Base-by-base conservation (phyloP, 2,329 filamentous ascomycete genomes). In the Coleophoma eucalyptorum region DNA sequence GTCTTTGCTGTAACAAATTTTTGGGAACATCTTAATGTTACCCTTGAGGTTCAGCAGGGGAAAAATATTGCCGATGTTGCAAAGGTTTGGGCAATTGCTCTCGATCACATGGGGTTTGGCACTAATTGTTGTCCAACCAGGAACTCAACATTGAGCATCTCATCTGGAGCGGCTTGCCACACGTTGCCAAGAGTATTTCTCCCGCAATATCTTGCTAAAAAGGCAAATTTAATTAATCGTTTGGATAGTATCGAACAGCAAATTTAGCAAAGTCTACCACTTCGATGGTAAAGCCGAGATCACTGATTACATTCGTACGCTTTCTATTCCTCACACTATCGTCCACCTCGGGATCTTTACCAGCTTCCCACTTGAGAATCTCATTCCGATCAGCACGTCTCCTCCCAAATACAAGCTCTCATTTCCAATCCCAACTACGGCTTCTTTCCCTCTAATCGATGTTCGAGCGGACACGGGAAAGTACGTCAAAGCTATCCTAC, bases 281-380 rank as follows among this genome's bases (percentile, higher is more conserved):
- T 72, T 54, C 46, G 13, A 31, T 15, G 65, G 64, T 45, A 73
- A 73, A 58, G 52, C 59, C 2, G 55, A 46, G 0, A 62, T 69
- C 21, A 69, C 72, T 40, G 59, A 65, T 16, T 61, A 63, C 12
- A 63, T 65, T 18, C 47, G 61, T 33, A 48, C 50, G 10, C 45
- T 63, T 18, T 67, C 66, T 0, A 62, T 80, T 6, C 69, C 71
- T 5, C 69, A 68, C 33, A 69, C 77, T 0, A 79, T 77, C 60
- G 69, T 75, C 52, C 64, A 69, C 2, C 71, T 74, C 0, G 76
- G 66, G 0, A 66, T 65, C 31, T 81, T 77, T 52, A 78, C 77
- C 2, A 34, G 52, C 38, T 58, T 57, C 21, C 48, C 26, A 3
- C n/a, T 40, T 47, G 56, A 5, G 43, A 41, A 54, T 54, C 15